Evolutionary conservation across 2,329 filamentous ascomycete genomes (phyloP).

Genomic region (Xylariaceae sp.): DNA sequence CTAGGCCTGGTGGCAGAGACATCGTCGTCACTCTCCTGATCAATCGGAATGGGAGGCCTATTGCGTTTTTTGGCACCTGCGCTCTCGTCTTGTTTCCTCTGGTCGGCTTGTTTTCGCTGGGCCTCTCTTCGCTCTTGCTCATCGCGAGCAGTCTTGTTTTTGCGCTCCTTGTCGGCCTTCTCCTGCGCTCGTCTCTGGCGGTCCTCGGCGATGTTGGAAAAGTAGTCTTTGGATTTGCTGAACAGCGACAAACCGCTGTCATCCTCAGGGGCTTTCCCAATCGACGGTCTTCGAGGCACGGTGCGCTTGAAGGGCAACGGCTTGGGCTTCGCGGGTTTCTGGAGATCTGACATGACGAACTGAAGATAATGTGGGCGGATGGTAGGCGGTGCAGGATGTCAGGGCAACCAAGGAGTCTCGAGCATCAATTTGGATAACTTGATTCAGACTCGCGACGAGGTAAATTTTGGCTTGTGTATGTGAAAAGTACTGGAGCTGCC

Average conservation of each 20-base stretch:
- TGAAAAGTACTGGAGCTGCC: too few species aligned
- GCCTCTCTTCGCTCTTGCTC: slow-evolving; percentile 14
- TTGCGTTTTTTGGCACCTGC: slow-evolving; percentile 22
- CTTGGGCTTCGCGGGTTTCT: slow-evolving; percentile 25
- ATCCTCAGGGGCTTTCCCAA: slow-evolving; percentile 29
- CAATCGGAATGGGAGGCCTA: slow-evolving; percentile 12
- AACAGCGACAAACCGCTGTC: slow-evolving; percentile 46
- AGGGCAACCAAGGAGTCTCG: too few species aligned
- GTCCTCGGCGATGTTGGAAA: slow-evolving; percentile 41
- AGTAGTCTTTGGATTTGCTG: slow-evolving; percentile 47
- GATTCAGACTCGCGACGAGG: too few species aligned
- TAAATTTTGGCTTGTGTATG: too few species aligned
- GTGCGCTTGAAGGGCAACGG: slow-evolving; percentile 50
- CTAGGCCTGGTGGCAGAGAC: slow-evolving; percentile 11
- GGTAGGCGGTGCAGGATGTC: too few species aligned
- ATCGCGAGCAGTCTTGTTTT: slow-evolving; percentile 17
- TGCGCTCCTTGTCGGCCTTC: slow-evolving; percentile 24
- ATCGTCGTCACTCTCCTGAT: slow-evolving; percentile 15
- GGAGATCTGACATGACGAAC: slow-evolving; percentile 32
- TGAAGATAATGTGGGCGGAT: neutral
- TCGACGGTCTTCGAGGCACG: slow-evolving; percentile 32
- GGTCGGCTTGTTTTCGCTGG: slow-evolving; percentile 6
- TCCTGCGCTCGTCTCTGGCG: slow-evolving; percentile 28
- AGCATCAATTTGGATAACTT: too few species aligned
- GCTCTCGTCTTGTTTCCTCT: slow-evolving; percentile 3